Conservation (phyloP, 2,329 filamentous ascomycete genomes). For the Sphaerulina vaccinii region DNA sequence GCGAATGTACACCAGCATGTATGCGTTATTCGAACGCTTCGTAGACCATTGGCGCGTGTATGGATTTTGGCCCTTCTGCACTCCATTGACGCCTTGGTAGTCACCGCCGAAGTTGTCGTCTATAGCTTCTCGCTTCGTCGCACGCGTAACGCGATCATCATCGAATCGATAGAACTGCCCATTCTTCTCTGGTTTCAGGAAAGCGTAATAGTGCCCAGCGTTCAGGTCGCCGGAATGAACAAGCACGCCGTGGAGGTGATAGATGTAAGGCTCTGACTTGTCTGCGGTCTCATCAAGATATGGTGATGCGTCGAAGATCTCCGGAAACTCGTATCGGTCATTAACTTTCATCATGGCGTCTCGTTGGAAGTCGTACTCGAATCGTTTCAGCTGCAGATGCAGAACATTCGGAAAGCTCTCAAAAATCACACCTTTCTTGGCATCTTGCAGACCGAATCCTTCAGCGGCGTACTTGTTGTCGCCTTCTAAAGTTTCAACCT, state of each 20-base stretch:
- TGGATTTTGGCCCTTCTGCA: constrained; percentile 60
- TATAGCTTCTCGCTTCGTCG: constrained; percentile 83
- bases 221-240: constrained; percentile 97
- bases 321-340: constrained; percentile 85
- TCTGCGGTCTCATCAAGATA: constrained; percentile 86
- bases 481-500: constrained; percentile 93
- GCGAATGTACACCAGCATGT: constrained; percentile 98
- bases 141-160: constrained; percentile 94
- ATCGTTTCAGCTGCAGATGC: constrained; percentile 92
- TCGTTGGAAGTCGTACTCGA: constrained; percentile 94
- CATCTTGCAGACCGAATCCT: constrained; percentile 88
- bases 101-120: constrained; percentile 97
- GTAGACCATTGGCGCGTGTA: constrained; percentile 64
- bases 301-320: constrained; percentile 77
- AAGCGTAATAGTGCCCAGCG: constrained; percentile 97
- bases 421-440: constrained; percentile 97
- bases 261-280: constrained; percentile 82
- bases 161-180: constrained; percentile 97
- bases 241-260: constrained; percentile 90
- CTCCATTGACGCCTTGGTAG: constrained; percentile 55
- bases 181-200: constrained; percentile 88
- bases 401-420: constrained; percentile 91
- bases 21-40: constrained; percentile 79
- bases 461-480: constrained; percentile 98
- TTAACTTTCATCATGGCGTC: constrained; percentile 99